Conservation (phyloP, 2,329 filamentous ascomycete species). For the Aspergillus sp. region DNA sequence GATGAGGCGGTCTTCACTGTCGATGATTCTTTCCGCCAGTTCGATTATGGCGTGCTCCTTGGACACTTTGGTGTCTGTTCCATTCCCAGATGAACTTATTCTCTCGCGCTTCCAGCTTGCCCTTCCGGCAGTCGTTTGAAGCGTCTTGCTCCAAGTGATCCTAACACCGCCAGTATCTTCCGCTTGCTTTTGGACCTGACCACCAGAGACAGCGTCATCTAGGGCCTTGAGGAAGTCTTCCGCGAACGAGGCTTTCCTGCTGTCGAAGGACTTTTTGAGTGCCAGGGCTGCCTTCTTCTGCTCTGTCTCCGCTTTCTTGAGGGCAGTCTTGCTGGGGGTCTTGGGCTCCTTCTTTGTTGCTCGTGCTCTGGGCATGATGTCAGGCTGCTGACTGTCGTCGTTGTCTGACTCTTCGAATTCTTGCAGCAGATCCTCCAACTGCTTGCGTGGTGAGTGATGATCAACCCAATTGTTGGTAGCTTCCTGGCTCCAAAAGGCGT, state of each 20-base stretch:
- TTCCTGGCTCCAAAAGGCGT: conserved; percentile 52
- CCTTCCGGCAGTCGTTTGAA: conserved; percentile 59
- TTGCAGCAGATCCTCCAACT: conserved; percentile 16
- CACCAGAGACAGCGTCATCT: conserved; percentile 48
- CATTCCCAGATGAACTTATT: not conserved
- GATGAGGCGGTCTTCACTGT: conserved; percentile 68
- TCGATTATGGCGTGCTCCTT: conserved; percentile 72
- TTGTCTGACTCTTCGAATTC: conserved; percentile 35
- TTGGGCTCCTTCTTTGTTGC: conserved; percentile 11
- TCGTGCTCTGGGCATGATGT: conserved; percentile 7
- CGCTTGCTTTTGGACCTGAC: conserved; percentile 46
- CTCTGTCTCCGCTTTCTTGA: conserved; percentile 34
- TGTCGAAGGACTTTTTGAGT: conserved; percentile 49
- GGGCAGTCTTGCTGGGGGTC: conserved; percentile 31
- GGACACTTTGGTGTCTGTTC: conserved; percentile 24
- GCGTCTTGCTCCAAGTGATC: conserved; percentile 58
- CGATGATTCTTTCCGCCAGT: conserved; percentile 81
- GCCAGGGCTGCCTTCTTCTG: conserved; percentile 31
- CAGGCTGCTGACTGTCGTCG: conserved; percentile 23
- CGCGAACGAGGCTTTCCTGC: conserved; percentile 49
- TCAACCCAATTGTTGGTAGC: conserved; percentile 52
- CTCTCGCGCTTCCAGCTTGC: conserved; percentile 66
- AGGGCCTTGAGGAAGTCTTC: conserved; percentile 52
- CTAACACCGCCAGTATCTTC: conserved; percentile 53
- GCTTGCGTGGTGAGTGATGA: conserved; percentile 48